A percentile compares a stretch with the other conserved stretches of the same genome.
These are phyloP conservation scores for Eucalyptus curtisii DNA, from an alignment of 345 rosid species.

Conservation along the genomic window DNA sequence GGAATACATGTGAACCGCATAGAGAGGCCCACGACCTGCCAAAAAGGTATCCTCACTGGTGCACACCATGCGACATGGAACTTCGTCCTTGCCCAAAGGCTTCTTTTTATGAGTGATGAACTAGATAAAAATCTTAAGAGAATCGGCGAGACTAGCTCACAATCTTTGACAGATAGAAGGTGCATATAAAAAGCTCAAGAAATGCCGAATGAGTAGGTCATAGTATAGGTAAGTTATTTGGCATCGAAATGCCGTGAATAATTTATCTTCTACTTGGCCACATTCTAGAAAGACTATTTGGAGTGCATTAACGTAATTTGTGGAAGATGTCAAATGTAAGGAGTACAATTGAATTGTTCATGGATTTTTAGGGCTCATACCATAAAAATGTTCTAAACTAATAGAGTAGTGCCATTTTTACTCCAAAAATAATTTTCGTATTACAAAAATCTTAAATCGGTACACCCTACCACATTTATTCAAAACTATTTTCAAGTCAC, in stretches of 20 bases:
- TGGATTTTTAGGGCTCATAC: neutral
- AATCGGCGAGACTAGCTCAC: neutral
- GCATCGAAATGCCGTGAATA: neutral
- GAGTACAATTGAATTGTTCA: neutral
- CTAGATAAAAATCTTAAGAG: neutral
- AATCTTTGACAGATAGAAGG: neutral
- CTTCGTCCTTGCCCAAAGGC: neutral
- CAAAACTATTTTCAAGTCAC: neutral
- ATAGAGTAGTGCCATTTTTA: neutral
- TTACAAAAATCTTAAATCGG: neutral
- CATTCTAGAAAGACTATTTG: neutral
- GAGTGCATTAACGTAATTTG: neutral
- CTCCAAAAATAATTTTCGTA: neutral
- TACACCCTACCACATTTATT: neutral
- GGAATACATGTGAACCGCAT: neutral
- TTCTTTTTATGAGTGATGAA: neutral
- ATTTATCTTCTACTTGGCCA: neutral
- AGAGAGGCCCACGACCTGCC: neutral
- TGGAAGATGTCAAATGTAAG: neutral
- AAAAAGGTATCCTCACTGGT: neutral
- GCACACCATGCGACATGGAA: neutral
- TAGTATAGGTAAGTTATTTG: neutral
- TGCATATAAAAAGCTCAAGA: neutral
- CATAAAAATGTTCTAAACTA: neutral
- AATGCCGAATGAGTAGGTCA: neutral